phyloP scores from a whole-genome alignment of 1,139 yeast species.

The Yamadazyma taylorii region DNA sequence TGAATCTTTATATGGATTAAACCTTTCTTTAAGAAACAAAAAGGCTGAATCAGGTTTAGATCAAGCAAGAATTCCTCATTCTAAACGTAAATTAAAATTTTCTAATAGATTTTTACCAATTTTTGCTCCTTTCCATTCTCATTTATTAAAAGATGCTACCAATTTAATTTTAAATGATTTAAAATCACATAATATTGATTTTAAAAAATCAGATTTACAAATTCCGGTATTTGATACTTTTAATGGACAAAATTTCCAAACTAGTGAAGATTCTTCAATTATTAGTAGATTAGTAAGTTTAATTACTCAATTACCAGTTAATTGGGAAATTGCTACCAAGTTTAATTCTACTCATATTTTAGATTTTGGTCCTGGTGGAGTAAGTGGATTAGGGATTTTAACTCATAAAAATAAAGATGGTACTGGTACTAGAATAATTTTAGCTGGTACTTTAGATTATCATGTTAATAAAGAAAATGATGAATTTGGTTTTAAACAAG shows the following conservation, averaged over 20 bases:
- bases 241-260: conserved; percentile 78
- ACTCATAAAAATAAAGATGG: conserved; percentile 98
- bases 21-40: conserved; percentile 85
- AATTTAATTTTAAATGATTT: conserved; percentile 67
- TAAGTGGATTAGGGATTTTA: conserved; percentile 92
- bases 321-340: conserved; percentile 90
- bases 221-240: conserved; percentile 93
- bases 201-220: conserved; percentile 52
- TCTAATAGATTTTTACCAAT: conserved; percentile 94
- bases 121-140: conserved; percentile 96
- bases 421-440: conserved; percentile 91
- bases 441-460: conserved; percentile 84
- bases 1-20: conserved; percentile 95
- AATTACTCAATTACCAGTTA: conserved; percentile 85
- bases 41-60: conserved; percentile 94
- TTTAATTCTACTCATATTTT: conserved; percentile 82
- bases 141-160: conserved; percentile 73
- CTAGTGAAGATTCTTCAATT: conserved; percentile 44
- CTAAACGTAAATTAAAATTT: conserved; percentile 90
- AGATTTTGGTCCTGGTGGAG: conserved; percentile 99
- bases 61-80: conserved; percentile 90
- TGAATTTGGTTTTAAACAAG: conserved; percentile 95
- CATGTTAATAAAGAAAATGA: conserved; percentile 53
- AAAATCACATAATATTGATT: conserved; percentile 52
- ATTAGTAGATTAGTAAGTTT: conserved; percentile 66